phyloP scores from a whole-genome alignment of 352 stramenopile species.

The Blastocystis sp. region DNA sequence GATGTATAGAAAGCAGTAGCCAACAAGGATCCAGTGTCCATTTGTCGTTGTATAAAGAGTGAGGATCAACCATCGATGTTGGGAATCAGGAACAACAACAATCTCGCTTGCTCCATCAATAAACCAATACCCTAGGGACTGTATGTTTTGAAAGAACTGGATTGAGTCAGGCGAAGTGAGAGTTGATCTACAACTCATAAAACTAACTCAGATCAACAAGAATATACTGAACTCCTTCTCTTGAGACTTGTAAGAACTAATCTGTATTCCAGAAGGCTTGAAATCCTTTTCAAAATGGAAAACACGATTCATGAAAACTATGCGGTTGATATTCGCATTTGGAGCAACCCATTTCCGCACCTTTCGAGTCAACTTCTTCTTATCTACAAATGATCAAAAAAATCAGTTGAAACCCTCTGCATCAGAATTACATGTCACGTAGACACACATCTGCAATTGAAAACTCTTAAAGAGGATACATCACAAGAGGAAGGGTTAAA shows the following conservation, averaged over 20 bases:
- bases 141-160: slow-evolving; percentile 25
- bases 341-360: slow-evolving; percentile 8
- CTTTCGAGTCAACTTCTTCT: not conserved
- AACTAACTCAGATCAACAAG: too few species aligned
- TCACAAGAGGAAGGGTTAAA: slow-evolving; percentile 40
- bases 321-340: slow-evolving; percentile 14
- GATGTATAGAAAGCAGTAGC: slow-evolving; percentile 36
- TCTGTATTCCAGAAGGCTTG: not conserved
- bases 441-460: slow-evolving; percentile 22
- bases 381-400: not conserved
- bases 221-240: too few species aligned
- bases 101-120: slow-evolving; percentile 57
- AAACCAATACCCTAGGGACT: slow-evolving; percentile 47
- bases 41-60: not conserved
- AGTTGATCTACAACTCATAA: not conserved
- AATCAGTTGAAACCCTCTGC: not conserved
- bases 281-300: not conserved
- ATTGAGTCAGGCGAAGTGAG: slow-evolving; percentile 5
- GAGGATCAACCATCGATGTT: slow-evolving; percentile 35
- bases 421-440: not conserved
- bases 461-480: not conserved
- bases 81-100: slow-evolving; percentile 9
- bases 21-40: not conserved
- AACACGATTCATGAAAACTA: not conserved
- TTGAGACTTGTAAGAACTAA: not conserved